Percentiles rank a stretch among this genome's conserved stretches.
These are phyloP conservation scores for Nakaseomyces glabratus DNA, from an alignment of 1,139 yeast genomes.

Conservation along the genomic window DNA sequence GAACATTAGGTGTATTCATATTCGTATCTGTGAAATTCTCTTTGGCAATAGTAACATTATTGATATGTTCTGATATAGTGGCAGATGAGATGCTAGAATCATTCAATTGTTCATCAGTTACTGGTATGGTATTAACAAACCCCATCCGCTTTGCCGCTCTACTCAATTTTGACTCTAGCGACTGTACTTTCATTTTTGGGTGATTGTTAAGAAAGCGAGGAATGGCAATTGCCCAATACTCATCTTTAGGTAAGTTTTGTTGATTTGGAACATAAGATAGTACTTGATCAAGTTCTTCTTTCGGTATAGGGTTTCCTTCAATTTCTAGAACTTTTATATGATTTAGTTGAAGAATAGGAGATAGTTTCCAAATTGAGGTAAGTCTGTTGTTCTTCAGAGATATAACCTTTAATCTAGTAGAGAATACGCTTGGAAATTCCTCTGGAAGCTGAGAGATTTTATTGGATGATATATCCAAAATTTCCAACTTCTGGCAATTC, in stretches of 20 bases:
- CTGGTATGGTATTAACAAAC: slow-evolving; percentile 39
- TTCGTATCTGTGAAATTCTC: background rate
- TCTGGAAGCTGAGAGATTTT: slow-evolving; percentile 38
- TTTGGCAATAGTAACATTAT: slow-evolving; percentile 4
- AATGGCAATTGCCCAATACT: slow-evolving; percentile 29
- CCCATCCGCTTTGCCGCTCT: slow-evolving; percentile 69
- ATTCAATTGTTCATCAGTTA: slow-evolving; percentile 1
- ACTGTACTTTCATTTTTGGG: slow-evolving; percentile 4
- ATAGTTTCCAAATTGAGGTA: slow-evolving; percentile 47
- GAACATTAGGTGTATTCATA: slow-evolving; percentile 3
- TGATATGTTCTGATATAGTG: background rate
- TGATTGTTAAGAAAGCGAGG: slow-evolving; percentile 24
- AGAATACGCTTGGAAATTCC: slow-evolving; percentile 35
- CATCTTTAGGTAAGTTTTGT: slow-evolving; percentile 20
- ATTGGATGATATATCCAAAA: slow-evolving; percentile 61
- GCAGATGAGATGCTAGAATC: slow-evolving; percentile 2
- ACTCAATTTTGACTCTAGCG: slow-evolving; percentile 23
- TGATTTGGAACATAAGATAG: slow-evolving; percentile 33
- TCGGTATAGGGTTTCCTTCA: slow-evolving; percentile 57
- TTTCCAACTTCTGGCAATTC: slow-evolving; percentile 45
- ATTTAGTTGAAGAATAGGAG: slow-evolving; percentile 46
- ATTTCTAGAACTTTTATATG: slow-evolving; percentile 57
- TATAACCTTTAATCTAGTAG: slow-evolving; percentile 42
- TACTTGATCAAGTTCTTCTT: slow-evolving; percentile 50
- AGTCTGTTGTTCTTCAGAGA: slow-evolving; percentile 57